Conservation (phyloP, 23 red algal genomes). For the Pyropia yezoensis region DNA sequence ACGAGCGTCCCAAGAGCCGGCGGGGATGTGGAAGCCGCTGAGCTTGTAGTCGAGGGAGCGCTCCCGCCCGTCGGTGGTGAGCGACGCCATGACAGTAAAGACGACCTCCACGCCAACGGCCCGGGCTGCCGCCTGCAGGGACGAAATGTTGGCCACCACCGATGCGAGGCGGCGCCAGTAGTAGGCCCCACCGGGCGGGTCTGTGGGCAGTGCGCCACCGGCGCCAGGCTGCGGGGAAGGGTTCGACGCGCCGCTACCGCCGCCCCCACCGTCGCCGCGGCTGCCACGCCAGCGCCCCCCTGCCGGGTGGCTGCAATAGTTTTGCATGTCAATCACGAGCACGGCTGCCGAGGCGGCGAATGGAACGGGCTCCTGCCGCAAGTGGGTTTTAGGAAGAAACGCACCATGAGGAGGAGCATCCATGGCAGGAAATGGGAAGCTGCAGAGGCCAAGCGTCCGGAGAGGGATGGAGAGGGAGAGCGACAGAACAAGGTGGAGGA, state of each 20-base stretch:
- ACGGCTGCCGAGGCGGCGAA: neutral
- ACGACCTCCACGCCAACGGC: neutral
- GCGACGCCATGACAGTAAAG: neutral
- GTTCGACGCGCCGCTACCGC: neutral
- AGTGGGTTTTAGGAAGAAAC: too few species aligned
- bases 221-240: too few species aligned
- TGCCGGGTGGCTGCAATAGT: neutral
- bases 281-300: too few species aligned
- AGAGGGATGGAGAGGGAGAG: too few species aligned
- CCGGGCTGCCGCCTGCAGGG: neutral
- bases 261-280: neutral
- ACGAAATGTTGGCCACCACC: neutral
- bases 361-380: too few species aligned
- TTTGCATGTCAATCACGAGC: conserved; percentile 2
- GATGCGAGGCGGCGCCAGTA: neutral
- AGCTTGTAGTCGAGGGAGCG: conserved; percentile 4
- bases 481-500: too few species aligned
- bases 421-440: too few species aligned
- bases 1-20: neutral
- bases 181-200: neutral
- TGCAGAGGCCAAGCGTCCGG: too few species aligned
- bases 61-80: conserved; percentile 1
- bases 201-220: neutral
- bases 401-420: too few species aligned
- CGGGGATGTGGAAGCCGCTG: conserved; percentile 1